These are phyloP conservation scores for Cyberlindnera japonica DNA, from an alignment of 805 yeast species.

Conservation along the genomic window DNA sequence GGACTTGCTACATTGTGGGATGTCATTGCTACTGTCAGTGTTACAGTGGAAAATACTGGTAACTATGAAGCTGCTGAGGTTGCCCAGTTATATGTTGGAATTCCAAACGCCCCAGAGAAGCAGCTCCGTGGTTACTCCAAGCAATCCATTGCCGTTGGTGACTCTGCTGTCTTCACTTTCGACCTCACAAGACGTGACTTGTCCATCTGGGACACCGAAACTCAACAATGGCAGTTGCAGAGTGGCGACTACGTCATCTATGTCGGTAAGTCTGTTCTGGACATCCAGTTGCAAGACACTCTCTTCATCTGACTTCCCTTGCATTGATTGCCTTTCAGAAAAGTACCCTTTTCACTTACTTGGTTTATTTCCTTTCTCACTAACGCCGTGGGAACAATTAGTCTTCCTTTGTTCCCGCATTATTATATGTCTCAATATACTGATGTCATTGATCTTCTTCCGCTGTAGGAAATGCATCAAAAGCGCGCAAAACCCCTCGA, in stretches of 20 bases:
- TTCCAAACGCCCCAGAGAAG: slow-evolving; percentile 4
- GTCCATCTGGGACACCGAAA: slow-evolving; percentile 5
- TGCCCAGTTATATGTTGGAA: slow-evolving; percentile 3
- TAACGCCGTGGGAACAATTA: too few relatives aligned
- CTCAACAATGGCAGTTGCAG: slow-evolving; percentile 7
- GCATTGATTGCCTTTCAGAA: neutral
- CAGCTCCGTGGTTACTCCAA: slow-evolving; percentile 1
- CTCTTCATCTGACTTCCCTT: slow-evolving; percentile 3
- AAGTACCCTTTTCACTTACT: neutral
- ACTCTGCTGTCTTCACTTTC: slow-evolving; percentile 1
- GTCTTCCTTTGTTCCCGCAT: too few relatives aligned
- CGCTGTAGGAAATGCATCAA: too few relatives aligned
- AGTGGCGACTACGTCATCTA: slow-evolving; percentile 39
- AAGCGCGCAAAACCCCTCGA: too few relatives aligned
- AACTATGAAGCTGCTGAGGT: slow-evolving; percentile 27
- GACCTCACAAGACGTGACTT: slow-evolving; percentile 9
- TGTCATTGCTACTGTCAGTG: slow-evolving; percentile 7
- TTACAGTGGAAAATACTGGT: slow-evolving; percentile 30
- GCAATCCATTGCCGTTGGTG: slow-evolving; percentile 1
- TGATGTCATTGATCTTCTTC: too few relatives aligned
- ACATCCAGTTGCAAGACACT: slow-evolving; percentile 7
- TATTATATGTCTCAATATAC: too few relatives aligned
- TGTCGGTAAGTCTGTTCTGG: slow-evolving; percentile 31
- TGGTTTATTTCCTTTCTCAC: too few relatives aligned
- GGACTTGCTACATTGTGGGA: slow-evolving; percentile 9